Evolutionary conservation across 306 rosid species (phyloP), one percentile per base, ranked within the genome.

Genomic region (Inga oerstediana): DNA sequence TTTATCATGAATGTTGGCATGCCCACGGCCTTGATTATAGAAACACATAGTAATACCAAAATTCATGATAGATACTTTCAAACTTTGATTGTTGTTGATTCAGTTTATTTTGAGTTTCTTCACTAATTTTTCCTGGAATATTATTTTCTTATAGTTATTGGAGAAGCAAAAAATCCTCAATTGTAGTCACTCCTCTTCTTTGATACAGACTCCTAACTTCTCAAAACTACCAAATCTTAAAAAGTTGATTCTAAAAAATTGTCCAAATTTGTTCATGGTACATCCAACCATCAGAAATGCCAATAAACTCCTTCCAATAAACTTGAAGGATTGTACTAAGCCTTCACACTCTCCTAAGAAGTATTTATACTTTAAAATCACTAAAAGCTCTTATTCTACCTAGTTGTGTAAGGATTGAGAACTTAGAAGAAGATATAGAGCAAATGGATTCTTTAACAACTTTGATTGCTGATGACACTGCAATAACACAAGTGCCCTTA

Each of bases 291-390:
- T 89, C 69, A 88, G 81, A 17, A 1, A n/a, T 73, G 85, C 84
- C 17, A 10, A 24, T 0, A 61, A 34, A 19, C 45, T 89, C n/a
- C 46, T 84, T 35, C 2, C 75, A 6, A 17, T 85, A 41, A 81
- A 87, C 70, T 84, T 89, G 59, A 46, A 84, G 80, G 84, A 52
- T 27, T 89, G 90, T 56, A 67, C 8, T 1, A 10, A 10, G 19
- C 54, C 84, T 89, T 34, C 0, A 11, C 19, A 72, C 27, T 2
- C 87, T 89, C 19, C 88, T 90, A 22, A 81, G 76, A 62, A 87
- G 69, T 61, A 70, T 87, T 32, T 87, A 87, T 20, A 81, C 34
- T 5, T 67, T 87, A 75, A 78, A 84, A 52, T 70, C 84, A 27
- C 24, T 86, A 4, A 51, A 82, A 79, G 59, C 34, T 4, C 82